Evolutionary conservation across 805 yeast species (phyloP), one percentile per base, ranked within the genome.

Genomic region (Saturnispora ahearnii): DNA sequence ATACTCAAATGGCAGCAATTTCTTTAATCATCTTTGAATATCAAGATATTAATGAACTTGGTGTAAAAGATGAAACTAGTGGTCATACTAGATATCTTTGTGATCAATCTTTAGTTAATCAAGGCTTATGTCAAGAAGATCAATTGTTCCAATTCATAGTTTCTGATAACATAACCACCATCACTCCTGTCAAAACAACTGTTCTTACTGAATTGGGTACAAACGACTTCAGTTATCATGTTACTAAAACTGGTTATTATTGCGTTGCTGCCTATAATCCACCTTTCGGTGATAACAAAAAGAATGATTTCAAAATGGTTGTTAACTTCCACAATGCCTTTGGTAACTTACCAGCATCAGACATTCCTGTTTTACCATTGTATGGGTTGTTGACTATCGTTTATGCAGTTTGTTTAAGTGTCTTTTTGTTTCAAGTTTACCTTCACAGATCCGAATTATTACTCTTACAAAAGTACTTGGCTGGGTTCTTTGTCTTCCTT

Each of bases 281-380:
- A 24, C 57, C 64, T 15, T 62, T 62, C 44, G 50, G 32, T 22
- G 55, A 60, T 13, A 45, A 48, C 2, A 48, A 50, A 6, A 48
- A 53, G 8, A 63, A 64, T 41, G 71, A 70, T 21, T 93, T 82
- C 66, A 65, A 73, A 46, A 85, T 91, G 13, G 66, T 69, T n/a
- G 84, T 84, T 41, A 83, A 82, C 58, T 93, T 87, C 68, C 93
- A 88, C 70, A 93, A 90, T 68, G 86, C 98, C 4, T 93, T 78
- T 66, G 99, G 99, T 51, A 78, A 87, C 52, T 71, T 93, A 51
- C 79, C 95, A 31, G 99, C 96, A 5, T 73, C 90, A 33, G 96
- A 93, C 64, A 84, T 87, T 57, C 96, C 98, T 29, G 87, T 90
- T 59, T 73, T 93, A 54, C 88, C 96, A 10, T 79, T 88, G 26